These are phyloP conservation scores for Stachybotrys elegans DNA, from an alignment of 2,329 filamentous ascomycete genomes.

Conservation along the genomic window DNA sequence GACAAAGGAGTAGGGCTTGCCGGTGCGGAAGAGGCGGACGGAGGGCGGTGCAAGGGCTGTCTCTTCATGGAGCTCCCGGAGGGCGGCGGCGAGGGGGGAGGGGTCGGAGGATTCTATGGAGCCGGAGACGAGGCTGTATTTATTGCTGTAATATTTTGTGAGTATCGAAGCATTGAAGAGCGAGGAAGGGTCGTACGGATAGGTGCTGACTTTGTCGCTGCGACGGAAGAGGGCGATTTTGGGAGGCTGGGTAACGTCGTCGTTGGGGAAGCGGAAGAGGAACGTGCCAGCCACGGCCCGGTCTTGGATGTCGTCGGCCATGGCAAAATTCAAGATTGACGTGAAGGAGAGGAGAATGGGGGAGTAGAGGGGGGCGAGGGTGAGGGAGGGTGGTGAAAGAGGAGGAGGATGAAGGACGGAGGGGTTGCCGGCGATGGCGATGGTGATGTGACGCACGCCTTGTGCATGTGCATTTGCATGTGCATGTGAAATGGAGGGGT, in stretches of 20 bases:
- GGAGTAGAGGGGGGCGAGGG: too few species aligned
- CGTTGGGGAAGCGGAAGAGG: conserved; percentile 39
- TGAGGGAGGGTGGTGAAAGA: too few species aligned
- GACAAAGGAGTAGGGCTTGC: conserved; percentile 52
- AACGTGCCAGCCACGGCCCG: conserved; percentile 44
- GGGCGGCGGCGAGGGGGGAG: conserved; percentile 50
- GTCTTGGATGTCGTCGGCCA: conserved; percentile 13
- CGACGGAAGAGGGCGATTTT: conserved; percentile 58
- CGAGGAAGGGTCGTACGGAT: conserved; percentile 39
- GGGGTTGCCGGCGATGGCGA: too few species aligned
- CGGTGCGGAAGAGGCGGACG: conserved; percentile 47
- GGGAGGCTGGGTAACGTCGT: conserved; percentile 28
- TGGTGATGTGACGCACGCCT: too few species aligned
- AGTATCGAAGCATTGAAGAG: background rate
- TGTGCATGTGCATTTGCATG: too few species aligned
- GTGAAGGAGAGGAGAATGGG: too few species aligned
- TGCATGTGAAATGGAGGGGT: too few species aligned
- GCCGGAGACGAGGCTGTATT: conserved; percentile 58
- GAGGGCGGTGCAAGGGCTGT: conserved; percentile 45
- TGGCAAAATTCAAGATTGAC: too few species aligned
- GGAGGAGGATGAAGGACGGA: too few species aligned
- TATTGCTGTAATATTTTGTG: conserved; percentile 32
- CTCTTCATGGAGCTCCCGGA: conserved; percentile 59
- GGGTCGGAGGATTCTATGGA: conserved; percentile 50
- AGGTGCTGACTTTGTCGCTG: conserved; percentile 54